These are phyloP conservation scores for Colletotrichum echinochloae DNA, from an alignment of 2,329 filamentous ascomycete species.

Conservation along the genomic window DNA sequence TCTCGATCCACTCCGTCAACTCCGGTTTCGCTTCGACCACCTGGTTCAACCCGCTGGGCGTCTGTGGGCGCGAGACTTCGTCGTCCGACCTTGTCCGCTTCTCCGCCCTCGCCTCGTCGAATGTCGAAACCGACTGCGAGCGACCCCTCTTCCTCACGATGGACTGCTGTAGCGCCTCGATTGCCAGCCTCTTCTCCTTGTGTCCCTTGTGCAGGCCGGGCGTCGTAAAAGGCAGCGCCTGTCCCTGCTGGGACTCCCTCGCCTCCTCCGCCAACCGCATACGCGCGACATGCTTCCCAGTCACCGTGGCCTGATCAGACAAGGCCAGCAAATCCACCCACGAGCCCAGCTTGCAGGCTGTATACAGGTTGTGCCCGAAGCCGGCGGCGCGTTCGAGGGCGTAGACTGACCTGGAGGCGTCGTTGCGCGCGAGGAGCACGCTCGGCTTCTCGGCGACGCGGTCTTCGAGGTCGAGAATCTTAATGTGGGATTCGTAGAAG, in stretches of 20 bases:
- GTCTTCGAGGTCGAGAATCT: conserved; percentile 72
- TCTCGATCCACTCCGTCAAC: conserved; percentile 28
- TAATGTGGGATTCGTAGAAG: conserved; percentile 71
- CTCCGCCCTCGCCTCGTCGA: conserved; percentile 45
- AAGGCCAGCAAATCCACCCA: conserved; percentile 74
- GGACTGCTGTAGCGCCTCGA: conserved; percentile 70
- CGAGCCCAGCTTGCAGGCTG: conserved; percentile 73
- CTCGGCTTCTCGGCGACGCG: conserved; percentile 66
- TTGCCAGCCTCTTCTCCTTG: conserved; percentile 69
- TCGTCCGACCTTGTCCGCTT: conserved; percentile 39
- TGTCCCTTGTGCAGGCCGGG: conserved; percentile 61
- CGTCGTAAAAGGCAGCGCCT: conserved; percentile 52
- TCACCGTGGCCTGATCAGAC: conserved; percentile 60
- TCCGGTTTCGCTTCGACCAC: conserved; percentile 19
- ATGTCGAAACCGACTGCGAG: conserved; percentile 57
- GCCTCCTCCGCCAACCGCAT: conserved; percentile 44
- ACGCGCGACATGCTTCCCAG: conserved; percentile 50
- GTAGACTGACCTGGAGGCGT: conserved; percentile 66
- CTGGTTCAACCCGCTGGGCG: conserved; percentile 60
- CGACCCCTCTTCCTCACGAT: conserved; percentile 66
- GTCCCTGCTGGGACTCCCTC: conserved; percentile 28
- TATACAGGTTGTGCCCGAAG: conserved; percentile 65
- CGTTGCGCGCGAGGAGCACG: conserved; percentile 71
- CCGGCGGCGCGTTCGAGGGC: conserved; percentile 74
- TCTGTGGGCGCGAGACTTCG: conserved; percentile 83